Conservation (phyloP, 1,139 yeast species). For the Diutina sp. region DNA sequence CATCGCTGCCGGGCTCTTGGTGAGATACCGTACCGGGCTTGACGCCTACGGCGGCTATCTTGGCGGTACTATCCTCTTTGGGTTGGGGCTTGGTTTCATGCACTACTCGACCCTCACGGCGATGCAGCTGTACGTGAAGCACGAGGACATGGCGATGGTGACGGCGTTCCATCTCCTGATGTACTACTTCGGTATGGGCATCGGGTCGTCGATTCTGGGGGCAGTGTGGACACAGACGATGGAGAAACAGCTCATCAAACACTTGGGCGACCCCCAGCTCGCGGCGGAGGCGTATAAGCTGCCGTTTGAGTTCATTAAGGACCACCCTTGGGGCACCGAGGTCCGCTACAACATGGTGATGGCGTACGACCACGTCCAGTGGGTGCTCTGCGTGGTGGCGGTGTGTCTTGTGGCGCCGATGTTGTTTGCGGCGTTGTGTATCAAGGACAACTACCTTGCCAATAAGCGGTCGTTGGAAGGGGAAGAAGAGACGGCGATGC, state of each 20-base stretch:
- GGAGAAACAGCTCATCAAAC: conserved; percentile 4
- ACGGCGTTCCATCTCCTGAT: conserved; percentile 42
- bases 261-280: conserved; percentile 11
- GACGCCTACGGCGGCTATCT: conserved; percentile 33
- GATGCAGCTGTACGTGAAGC: conserved; percentile 47
- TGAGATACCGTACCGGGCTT: conserved; percentile 17
- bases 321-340: conserved; percentile 47
- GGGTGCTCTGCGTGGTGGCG: conserved; percentile 43
- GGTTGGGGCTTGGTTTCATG: conserved; percentile 64
- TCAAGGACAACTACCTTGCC: conserved; percentile 41
- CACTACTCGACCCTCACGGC: conserved; percentile 58
- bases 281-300: conserved; percentile 38
- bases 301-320: conserved; percentile 35
- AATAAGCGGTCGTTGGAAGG: conserved; percentile 21
- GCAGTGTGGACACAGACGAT: conserved; percentile 49
- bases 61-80: conserved; percentile 54
- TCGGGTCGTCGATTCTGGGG: conserved; percentile 44
- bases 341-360: conserved; percentile 42
- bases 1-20: conserved; percentile 44
- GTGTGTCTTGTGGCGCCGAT: conserved; percentile 42
- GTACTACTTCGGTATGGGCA: conserved; percentile 49
- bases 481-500: neutral
- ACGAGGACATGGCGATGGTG: conserved; percentile 53
- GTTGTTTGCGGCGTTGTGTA: conserved; percentile 31
- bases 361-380: conserved; percentile 50